Base-by-base conservation (phyloP, 805 yeast species). In the Suhomyces kilbournensis region DNA sequence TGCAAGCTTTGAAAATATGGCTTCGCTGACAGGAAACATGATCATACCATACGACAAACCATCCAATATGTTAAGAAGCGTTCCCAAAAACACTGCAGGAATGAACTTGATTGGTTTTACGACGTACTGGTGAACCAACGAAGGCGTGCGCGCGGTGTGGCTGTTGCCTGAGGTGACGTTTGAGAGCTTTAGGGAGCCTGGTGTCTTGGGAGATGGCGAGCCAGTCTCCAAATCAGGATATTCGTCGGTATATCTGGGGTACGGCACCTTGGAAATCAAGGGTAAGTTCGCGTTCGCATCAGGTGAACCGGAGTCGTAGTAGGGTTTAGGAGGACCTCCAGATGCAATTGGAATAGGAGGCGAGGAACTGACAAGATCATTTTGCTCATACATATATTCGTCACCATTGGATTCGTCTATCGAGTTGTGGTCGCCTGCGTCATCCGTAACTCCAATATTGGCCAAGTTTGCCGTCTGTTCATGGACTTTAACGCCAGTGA, bases 21-120 rank as follows among this genome's bases (percentile, higher is more conserved):
- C 80, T 56, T 86, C 91, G 38, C 96, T 86, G 34, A 92, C 79
- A 0, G 99, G 99, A 71, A 94, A 94, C 76, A 94, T 83, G 65
- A 94, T 94, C 97, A 94, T 92, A 47, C 99, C 99, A 67, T 94
- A 94, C 0, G 97, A 90, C 47, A 94, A 76, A 0, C 96, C 99
- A 68, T 94, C 99, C 47, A 94, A 78, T 44, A 94, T 86, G 65
- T 94, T 94, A 44, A 94, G 75, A 44, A 94, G 70, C 0, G 90
- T 75, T 1, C 99, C 99, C 42, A 94, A 70, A 39, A 91, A 79
- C 3, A 92, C 97, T 0, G 96, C 86, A 0, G 99, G 98, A 2
- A 83, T 49, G 60, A 78, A 83, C 9, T 69, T 57, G 3, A 78
- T 55, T 1, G 86, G 85, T 53, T 67, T 70, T 0, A 67, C 15